Evolutionary conservation across 441 rosid species (phyloP).

Genomic region (Erodium texanum): DNA sequence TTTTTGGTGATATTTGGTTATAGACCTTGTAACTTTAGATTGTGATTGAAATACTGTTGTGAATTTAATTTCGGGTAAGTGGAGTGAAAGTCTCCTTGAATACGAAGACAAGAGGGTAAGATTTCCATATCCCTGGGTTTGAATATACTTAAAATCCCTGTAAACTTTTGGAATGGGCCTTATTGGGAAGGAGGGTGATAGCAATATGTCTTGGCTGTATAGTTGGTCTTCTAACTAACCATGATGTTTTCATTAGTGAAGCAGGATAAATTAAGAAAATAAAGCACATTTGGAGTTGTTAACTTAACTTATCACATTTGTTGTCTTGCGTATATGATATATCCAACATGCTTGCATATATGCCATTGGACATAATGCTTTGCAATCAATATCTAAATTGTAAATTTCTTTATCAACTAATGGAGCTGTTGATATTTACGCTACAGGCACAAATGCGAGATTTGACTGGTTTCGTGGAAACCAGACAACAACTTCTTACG

Average conservation of each 20-base stretch:
- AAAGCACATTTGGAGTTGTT: neutral
- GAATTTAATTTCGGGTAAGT: neutral
- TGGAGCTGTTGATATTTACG: constrained; percentile 11
- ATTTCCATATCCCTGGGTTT: neutral
- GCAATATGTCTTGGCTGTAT: constrained; percentile 7
- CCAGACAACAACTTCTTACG: constrained; percentile 90
- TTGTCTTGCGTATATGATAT: neutral
- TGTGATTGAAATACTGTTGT: neutral
- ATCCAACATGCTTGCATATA: constrained; percentile 6
- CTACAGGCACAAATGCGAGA: constrained; percentile 99
- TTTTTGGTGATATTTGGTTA: neutral
- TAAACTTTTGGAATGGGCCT: neutral
- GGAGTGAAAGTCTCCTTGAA: neutral
- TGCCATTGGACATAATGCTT: neutral
- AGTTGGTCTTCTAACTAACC: neutral
- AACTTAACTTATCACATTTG: neutral
- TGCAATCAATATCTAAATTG: neutral
- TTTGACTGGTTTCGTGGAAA: constrained; percentile 91
- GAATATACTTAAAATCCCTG: neutral
- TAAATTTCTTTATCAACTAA: neutral
- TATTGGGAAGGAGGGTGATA: neutral
- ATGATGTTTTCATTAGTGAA: neutral
- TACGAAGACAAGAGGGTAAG: neutral
- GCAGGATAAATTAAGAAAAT: neutral
- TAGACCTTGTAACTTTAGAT: neutral